Conservation (phyloP, 495 filamentous ascomycete species). For the Talaromyces liani region DNA sequence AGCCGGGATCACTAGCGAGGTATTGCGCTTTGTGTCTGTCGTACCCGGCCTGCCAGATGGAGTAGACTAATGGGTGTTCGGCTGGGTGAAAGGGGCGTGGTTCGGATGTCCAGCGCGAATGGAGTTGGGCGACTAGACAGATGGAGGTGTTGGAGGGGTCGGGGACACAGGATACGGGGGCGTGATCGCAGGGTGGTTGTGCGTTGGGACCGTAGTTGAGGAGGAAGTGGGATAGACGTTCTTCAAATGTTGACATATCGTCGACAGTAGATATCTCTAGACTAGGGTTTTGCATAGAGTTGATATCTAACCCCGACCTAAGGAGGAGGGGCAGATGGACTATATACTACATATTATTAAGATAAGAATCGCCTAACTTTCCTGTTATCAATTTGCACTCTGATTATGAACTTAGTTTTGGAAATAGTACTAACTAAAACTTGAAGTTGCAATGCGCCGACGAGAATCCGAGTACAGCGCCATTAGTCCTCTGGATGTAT, state of each 20-base stretch:
- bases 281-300: neutral
- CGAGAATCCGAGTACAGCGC: neutral
- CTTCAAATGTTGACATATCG: neutral
- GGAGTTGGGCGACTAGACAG: neutral
- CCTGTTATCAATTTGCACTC: neutral
- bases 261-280: no score
- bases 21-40: neutral
- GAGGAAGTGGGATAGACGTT: neutral
- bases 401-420: neutral
- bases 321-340: neutral
- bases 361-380: neutral
- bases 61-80: neutral
- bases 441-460: neutral
- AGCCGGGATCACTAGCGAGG: neutral
- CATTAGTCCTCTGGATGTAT: neutral
- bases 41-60: neutral
- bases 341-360: neutral
- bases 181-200: neutral
- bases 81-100: neutral
- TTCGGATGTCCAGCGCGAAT: neutral
- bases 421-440: neutral
- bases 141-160: neutral
- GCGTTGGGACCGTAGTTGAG: neutral
- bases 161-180: neutral
- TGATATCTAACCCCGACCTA: neutral